These are phyloP conservation scores for Bassia scoparia DNA, from an alignment of 148 eudicot genomes.

Conservation along the genomic window DNA sequence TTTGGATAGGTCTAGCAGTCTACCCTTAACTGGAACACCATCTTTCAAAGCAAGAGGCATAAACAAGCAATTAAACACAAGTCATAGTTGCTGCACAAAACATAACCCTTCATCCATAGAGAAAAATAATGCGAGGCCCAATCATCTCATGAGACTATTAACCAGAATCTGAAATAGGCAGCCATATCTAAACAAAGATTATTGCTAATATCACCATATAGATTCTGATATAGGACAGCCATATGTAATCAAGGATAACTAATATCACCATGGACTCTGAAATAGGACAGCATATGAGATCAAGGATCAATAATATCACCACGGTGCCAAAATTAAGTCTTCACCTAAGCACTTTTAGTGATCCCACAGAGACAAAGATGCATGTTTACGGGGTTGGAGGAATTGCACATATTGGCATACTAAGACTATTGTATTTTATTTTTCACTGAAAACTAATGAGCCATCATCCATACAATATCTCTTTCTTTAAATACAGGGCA, in stretches of 20 bases:
- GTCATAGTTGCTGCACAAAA: neutral
- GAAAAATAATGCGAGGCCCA: neutral
- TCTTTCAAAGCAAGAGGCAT: neutral
- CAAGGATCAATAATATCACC: neutral
- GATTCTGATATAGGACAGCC: no score
- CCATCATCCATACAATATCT: no score
- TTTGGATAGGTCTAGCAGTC: neutral
- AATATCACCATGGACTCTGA: neutral
- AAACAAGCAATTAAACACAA: neutral
- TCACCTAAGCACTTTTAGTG: neutral
- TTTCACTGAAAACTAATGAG: neutral
- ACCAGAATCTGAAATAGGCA: neutral
- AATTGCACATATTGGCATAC: neutral
- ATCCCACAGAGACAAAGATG: neutral
- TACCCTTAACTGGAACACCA: neutral
- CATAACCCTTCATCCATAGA: neutral
- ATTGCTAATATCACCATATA: no score
- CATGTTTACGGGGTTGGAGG: neutral
- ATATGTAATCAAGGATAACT: neutral
- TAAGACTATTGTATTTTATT: neutral
- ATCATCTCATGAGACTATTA: neutral
- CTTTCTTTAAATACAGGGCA: no score
- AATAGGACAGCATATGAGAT: neutral
- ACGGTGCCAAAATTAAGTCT: no score
- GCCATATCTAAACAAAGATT: neutral